Conservation (phyloP, 345 rosid species). For the Citrus inodora region DNA sequence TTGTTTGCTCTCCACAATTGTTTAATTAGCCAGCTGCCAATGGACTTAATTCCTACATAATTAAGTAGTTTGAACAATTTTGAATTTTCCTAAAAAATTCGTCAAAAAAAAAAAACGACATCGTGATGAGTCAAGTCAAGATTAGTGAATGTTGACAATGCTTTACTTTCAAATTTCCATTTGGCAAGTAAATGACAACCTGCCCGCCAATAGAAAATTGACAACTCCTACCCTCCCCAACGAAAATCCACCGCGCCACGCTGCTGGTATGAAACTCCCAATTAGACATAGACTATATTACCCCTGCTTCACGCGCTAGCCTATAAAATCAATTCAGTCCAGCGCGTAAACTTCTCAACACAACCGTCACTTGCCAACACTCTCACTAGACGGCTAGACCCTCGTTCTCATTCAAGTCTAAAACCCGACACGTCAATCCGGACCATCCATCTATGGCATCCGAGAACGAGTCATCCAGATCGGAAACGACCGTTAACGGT, state of each 20-base stretch:
- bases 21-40: no score
- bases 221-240: background rate
- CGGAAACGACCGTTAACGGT: slow-evolving; percentile 36
- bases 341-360: background rate
- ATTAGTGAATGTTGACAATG: background rate
- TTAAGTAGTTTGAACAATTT: background rate
- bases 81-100: no score
- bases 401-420: background rate
- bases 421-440: background rate
- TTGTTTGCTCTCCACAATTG: no score
- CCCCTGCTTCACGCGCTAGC: background rate
- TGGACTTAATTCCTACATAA: no score
- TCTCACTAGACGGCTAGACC: no score
- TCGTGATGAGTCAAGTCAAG: background rate
- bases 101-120: no score
- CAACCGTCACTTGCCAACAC: background rate
- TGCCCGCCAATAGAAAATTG: background rate
- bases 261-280: background rate
- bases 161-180: background rate
- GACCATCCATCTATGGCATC: slow-evolving; percentile 30
- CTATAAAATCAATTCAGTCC: background rate
- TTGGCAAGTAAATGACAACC: background rate
- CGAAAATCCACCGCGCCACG: background rate
- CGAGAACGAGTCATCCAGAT: slow-evolving; percentile 28
- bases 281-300: background rate